Percentiles rank a stretch among this genome's conserved stretches.
phyloP scores from a whole-genome alignment of 345 rosid species.

The Lumnitzera littorea region DNA sequence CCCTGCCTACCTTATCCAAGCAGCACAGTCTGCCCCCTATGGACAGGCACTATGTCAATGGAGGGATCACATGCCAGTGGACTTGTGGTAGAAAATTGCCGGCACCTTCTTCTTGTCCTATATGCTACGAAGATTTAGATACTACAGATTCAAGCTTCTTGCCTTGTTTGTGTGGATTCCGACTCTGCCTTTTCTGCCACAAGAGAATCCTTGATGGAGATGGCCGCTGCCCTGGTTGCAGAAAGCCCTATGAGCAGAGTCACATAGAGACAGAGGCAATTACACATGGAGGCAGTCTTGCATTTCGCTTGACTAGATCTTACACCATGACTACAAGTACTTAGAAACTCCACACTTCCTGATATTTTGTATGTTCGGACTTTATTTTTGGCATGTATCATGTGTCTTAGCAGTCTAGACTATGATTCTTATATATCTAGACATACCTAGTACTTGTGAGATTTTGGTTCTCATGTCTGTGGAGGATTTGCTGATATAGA shows the following conservation, averaged over 20 bases:
- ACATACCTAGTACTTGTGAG: conserved; percentile 42
- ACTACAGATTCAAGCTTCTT: conserved; percentile 67
- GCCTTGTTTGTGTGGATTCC: conserved; percentile 85
- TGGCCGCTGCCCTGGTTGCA: conserved; percentile 93
- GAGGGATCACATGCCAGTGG: conserved; percentile 28
- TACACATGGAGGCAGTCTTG: conserved; percentile 47
- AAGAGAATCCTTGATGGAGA: conserved; percentile 88
- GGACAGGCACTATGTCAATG: conserved; percentile 32
- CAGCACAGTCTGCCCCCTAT: conserved; percentile 49
- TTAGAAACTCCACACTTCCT: conserved; percentile 29
- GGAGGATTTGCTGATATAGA: conserved; percentile 62
- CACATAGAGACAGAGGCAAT: conserved; percentile 44
- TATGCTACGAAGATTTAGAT: conserved; percentile 88
- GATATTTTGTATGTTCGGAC: conserved; percentile 30
- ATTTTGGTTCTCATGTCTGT: conserved; percentile 32
- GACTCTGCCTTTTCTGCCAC: conserved; percentile 92
- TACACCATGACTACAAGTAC: conserved; percentile 83
- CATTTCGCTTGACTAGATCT: conserved; percentile 63
- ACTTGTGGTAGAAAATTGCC: conserved; percentile 14
- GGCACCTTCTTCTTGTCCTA: conserved; percentile 26
- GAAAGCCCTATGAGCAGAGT: conserved; percentile 61
- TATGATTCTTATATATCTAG: conserved; percentile 30
- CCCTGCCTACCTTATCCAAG: conserved; percentile 59
- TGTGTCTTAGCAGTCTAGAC: conserved; percentile 26
- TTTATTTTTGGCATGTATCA: conserved; percentile 20